These are phyloP conservation scores for Cicer bijugum DNA, from an alignment of 306 rosid species.

Conservation along the genomic window DNA sequence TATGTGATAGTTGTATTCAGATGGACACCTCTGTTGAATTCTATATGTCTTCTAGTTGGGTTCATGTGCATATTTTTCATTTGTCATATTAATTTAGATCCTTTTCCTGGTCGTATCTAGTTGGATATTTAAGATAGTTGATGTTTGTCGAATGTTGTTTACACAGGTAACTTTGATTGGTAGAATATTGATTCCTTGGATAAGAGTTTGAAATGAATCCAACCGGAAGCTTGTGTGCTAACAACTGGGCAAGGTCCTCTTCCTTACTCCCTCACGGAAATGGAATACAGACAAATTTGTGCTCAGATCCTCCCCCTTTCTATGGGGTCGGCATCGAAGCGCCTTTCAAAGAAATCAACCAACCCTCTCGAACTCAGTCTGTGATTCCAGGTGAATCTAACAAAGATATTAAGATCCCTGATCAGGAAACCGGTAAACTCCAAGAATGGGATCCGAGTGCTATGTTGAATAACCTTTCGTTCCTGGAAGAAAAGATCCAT, in stretches of 20 bases:
- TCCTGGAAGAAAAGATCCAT: constrained; percentile 85
- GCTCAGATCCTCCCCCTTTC: constrained; percentile 54
- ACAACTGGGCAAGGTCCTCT: constrained; percentile 62
- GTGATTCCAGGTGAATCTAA: constrained; percentile 47
- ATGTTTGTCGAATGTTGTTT: constrained; percentile 22
- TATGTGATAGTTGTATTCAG: constrained; percentile 27
- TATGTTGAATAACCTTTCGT: constrained; percentile 77
- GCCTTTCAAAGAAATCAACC: constrained; percentile 61
- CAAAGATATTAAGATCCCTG: constrained; percentile 48
- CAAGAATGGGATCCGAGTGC: constrained; percentile 83
- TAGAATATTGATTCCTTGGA: constrained; percentile 44
- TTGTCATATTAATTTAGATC: not conserved
- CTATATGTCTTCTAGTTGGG: not conserved
- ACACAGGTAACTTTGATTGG: constrained; percentile 44
- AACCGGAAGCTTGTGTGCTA: constrained; percentile 58
- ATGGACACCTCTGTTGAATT: not conserved
- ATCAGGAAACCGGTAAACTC: constrained; percentile 55
- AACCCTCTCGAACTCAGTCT: constrained; percentile 49
- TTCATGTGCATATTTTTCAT: not conserved
- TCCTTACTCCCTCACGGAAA: constrained; percentile 44
- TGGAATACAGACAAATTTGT: constrained; percentile 49
- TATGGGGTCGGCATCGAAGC: constrained; percentile 58
- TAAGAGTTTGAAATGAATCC: constrained; percentile 59
- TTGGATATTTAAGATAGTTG: constrained; percentile 32
- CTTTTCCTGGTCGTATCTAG: not conserved